Conservation (phyloP, 345 rosid genomes). For the Gossypium thurberi region DNA sequence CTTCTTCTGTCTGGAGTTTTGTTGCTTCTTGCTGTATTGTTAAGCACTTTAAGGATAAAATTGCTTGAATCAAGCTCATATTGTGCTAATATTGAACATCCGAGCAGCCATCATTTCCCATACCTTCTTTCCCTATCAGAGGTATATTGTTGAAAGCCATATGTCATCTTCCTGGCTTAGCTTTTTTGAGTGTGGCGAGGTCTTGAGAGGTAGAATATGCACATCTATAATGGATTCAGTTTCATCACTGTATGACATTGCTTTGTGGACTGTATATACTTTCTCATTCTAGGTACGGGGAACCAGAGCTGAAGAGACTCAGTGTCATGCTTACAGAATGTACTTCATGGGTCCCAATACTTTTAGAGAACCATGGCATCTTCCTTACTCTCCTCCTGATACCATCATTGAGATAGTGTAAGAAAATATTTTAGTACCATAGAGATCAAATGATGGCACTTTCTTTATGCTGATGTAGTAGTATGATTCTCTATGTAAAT, state of each 20-base stretch:
- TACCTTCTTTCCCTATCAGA: conserved; percentile 84
- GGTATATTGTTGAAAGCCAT: conserved; percentile 34
- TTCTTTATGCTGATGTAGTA: conserved; percentile 21
- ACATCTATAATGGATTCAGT: neutral
- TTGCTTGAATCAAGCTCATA: conserved; percentile 54
- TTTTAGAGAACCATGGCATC: conserved; percentile 98
- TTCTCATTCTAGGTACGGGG: conserved; percentile 63
- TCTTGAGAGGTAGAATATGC: neutral
- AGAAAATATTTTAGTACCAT: conserved; percentile 25
- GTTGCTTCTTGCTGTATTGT: conserved; percentile 58
- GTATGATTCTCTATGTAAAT: conserved; percentile 16
- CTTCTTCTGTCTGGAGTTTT: conserved; percentile 59
- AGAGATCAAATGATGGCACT: neutral
- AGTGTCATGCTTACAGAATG: conserved; percentile 93
- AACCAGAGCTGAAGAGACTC: conserved; percentile 82
- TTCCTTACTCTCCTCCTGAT: conserved; percentile 89
- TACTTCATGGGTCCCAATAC: conserved; percentile 58
- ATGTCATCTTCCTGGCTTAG: conserved; percentile 11
- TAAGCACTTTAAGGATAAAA: conserved; percentile 66
- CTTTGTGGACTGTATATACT: conserved; percentile 15
- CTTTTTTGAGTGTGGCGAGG: too few species aligned
- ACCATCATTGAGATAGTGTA: conserved; percentile 92
- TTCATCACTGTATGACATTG: conserved; percentile 9
- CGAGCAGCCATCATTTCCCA: conserved; percentile 60
- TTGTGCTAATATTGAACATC: conserved; percentile 48